Conservation (phyloP, 352 stramenopile genomes). For the Halophytophthora batemanensis region DNA sequence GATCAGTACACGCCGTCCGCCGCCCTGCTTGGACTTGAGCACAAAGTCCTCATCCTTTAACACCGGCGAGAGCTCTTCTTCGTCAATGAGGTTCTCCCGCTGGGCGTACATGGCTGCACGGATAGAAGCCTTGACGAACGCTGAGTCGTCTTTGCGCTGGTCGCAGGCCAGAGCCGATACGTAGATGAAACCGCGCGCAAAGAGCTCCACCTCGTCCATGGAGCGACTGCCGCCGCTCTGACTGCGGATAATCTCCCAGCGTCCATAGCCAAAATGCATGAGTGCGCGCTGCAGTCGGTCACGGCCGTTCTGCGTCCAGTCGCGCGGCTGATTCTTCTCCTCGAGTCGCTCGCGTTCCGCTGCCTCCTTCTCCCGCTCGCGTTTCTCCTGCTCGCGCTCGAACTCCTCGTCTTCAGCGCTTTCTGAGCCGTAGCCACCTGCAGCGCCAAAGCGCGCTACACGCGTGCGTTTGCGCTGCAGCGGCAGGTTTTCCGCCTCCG, state of each 20-base stretch:
- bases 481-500: conserved; percentile 54
- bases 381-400: conserved; percentile 31
- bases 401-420: conserved; percentile 66
- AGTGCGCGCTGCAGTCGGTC: conserved; percentile 80
- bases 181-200: conserved; percentile 86
- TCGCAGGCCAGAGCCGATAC: conserved; percentile 74
- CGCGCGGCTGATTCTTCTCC: conserved; percentile 64
- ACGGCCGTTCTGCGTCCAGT: conserved; percentile 86
- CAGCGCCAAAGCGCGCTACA: conserved; percentile 75
- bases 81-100: conserved; percentile 67
- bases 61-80: conserved; percentile 68
- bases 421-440: conserved; percentile 55
- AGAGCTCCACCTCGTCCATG: conserved; percentile 78
- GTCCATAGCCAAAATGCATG: conserved; percentile 86
- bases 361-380: conserved; percentile 49
- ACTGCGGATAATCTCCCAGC: conserved; percentile 87
- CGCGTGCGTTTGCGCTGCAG: conserved; percentile 85
- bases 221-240: conserved; percentile 85
- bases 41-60: conserved; percentile 88
- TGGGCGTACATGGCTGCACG: conserved; percentile 58
- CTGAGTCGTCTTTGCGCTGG: conserved; percentile 75
- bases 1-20: conserved; percentile 76
- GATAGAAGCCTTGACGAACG: conserved; percentile 82
- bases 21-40: conserved; percentile 81
- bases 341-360: conserved; percentile 46